A percentile compares a stretch with the other conserved stretches of the same genome.
Conservation (phyloP, 495 filamentous ascomycete genomes). For the Xylaria telfairii region DNA sequence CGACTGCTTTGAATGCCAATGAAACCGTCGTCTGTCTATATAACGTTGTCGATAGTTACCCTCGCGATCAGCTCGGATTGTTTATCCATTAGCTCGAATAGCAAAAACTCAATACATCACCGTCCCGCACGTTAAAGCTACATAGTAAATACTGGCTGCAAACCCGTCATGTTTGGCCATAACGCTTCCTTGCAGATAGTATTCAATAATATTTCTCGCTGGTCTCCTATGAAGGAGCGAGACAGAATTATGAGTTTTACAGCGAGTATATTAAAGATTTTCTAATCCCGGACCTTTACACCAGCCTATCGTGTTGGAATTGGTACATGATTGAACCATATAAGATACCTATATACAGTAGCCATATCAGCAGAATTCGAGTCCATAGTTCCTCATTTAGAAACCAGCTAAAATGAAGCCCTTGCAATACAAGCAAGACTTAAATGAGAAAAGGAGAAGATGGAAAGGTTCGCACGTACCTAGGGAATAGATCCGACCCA, state of each 20-base stretch:
- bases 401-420: no score
- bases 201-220: no score
- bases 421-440: no score
- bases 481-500: no score
- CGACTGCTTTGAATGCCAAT: neutral
- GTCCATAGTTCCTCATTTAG: neutral
- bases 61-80: neutral
- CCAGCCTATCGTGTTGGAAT: neutral
- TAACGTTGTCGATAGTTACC: neutral
- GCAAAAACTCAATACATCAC: neutral
- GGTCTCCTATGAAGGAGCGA: no score
- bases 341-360: neutral
- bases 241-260: no score
- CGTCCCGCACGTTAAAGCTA: neutral
- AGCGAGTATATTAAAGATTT: neutral
- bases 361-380: neutral
- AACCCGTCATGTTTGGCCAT: neutral
- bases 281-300: neutral
- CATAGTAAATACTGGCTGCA: neutral
- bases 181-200: neutral
- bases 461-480: no score
- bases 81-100: neutral
- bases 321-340: neutral
- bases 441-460: no score
- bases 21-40: neutral